phyloP scores from a whole-genome alignment of 306 rosid species.

The Dicorynia guianensis region DNA sequence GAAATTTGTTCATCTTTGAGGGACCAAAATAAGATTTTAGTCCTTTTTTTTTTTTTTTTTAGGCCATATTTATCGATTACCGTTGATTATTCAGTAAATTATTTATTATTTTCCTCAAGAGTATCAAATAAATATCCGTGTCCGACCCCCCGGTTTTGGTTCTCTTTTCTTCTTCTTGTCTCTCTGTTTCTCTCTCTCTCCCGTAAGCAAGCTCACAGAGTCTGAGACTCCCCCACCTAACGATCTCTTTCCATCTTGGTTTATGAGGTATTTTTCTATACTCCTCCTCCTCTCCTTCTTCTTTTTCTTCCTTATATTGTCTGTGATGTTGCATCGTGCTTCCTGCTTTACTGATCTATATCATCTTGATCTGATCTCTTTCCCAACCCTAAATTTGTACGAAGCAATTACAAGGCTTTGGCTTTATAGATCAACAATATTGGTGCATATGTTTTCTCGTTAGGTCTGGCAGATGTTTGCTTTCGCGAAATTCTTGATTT shows the following conservation, averaged over 20 bases:
- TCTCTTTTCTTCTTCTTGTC: neutral
- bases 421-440: neutral
- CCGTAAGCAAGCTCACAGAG: constrained; percentile 41
- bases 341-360: constrained; percentile 24
- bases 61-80: no score
- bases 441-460: neutral
- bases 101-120: no score
- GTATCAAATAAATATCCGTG: constrained; percentile 17
- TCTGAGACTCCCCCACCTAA: constrained; percentile 63
- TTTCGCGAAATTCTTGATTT: neutral
- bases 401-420: neutral
- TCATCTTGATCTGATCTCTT: constrained; percentile 1
- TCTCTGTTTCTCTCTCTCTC: neutral
- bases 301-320: neutral
- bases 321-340: neutral
- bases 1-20: no score
- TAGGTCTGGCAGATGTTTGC: neutral
- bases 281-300: no score
- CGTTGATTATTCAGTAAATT: no score
- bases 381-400: neutral
- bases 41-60: no score
- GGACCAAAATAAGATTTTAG: no score
- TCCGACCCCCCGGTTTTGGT: neutral
- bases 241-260: constrained; percentile 92
- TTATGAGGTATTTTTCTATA: constrained; percentile 73